Conservation (phyloP, 2,329 filamentous ascomycete species). For the Grosmannia penicillata region DNA sequence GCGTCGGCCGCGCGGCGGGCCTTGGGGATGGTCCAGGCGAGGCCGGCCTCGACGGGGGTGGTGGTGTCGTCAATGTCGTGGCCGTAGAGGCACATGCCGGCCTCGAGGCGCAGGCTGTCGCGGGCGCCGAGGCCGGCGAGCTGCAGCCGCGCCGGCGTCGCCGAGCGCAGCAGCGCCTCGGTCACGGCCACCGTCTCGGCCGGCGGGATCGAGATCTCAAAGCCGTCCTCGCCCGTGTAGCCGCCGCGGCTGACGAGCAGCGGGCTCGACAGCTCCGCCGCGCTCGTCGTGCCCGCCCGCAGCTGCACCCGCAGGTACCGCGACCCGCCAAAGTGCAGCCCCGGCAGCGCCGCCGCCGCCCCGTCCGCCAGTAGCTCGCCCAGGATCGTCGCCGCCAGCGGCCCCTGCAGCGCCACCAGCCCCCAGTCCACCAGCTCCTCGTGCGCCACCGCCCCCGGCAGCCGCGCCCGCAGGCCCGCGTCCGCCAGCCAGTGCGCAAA, state of each 20-base stretch:
- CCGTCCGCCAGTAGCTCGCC: slow-evolving; percentile 42
- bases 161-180: slow-evolving; percentile 51
- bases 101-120: slow-evolving; percentile 85
- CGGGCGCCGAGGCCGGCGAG: slow-evolving; percentile 81
- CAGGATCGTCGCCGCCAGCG: slow-evolving; percentile 57
- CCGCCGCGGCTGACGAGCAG: slow-evolving; percentile 75
- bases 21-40: slow-evolving; percentile 72
- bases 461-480: slow-evolving; percentile 18
- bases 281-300: slow-evolving; percentile 25
- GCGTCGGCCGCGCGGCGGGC: slow-evolving; percentile 57
- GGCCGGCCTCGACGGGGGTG: slow-evolving; percentile 41
- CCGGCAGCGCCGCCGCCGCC: slow-evolving; percentile 38
- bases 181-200: slow-evolving; percentile 51
- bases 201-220: slow-evolving; percentile 78
- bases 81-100: slow-evolving; percentile 99
- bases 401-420: slow-evolving; percentile 81
- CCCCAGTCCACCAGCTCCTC: slow-evolving; percentile 54
- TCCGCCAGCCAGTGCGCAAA: slow-evolving; percentile 54
- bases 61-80: slow-evolving; percentile 79
- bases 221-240: slow-evolving; percentile 96
- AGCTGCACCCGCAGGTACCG: slow-evolving; percentile 51
- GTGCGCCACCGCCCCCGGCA: slow-evolving; percentile 14
- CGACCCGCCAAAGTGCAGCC: slow-evolving; percentile 71
- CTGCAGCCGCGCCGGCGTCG: slow-evolving; percentile 47
- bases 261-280: slow-evolving; percentile 25